These are phyloP conservation scores for Clonostachys chloroleuca DNA, from an alignment of 2,329 filamentous ascomycete genomes.

Conservation along the genomic window DNA sequence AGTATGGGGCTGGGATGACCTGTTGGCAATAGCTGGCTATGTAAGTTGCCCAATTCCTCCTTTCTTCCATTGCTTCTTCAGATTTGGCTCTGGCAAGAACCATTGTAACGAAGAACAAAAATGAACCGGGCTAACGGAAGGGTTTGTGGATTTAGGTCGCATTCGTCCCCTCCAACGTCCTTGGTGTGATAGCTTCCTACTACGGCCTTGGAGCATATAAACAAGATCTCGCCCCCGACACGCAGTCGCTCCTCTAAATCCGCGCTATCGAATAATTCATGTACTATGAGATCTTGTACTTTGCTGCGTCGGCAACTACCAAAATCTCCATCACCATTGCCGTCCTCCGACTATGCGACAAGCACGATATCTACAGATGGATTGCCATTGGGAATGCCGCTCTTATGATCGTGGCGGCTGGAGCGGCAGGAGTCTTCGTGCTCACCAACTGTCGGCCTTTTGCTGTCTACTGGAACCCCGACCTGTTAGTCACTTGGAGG, in stretches of 20 bases:
- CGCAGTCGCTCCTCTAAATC: conserved; percentile 4
- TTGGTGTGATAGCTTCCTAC: conserved; percentile 4
- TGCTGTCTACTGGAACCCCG: conserved; percentile 10
- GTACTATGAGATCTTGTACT: conserved; percentile 10
- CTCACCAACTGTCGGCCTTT: conserved; percentile 11
- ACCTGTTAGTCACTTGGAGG: conserved; percentile 3
- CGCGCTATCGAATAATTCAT: conserved; percentile 6
- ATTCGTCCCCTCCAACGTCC: conserved; percentile 4
- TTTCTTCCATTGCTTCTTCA: too few relatives aligned
- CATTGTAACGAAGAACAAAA: too few relatives aligned
- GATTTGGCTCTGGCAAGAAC: too few relatives aligned
- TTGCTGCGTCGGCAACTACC: conserved; percentile 9
- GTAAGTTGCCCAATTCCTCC: neutral
- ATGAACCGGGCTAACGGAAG: too few relatives aligned
- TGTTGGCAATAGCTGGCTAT: conserved; percentile 5
- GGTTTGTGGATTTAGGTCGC: conserved; percentile 1
- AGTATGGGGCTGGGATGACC: conserved; percentile 7
- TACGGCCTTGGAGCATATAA: conserved; percentile 5
- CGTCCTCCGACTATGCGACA: conserved; percentile 8
- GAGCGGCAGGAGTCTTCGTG: conserved; percentile 3
- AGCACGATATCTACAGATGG: too few relatives aligned
- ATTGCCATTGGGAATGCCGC: too few relatives aligned
- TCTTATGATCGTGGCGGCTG: too few relatives aligned
- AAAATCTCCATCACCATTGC: conserved; percentile 13
- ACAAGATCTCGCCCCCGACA: neutral